phyloP scores from a whole-genome alignment of 106 monocot species.

The Dendrobium nobile region DNA sequence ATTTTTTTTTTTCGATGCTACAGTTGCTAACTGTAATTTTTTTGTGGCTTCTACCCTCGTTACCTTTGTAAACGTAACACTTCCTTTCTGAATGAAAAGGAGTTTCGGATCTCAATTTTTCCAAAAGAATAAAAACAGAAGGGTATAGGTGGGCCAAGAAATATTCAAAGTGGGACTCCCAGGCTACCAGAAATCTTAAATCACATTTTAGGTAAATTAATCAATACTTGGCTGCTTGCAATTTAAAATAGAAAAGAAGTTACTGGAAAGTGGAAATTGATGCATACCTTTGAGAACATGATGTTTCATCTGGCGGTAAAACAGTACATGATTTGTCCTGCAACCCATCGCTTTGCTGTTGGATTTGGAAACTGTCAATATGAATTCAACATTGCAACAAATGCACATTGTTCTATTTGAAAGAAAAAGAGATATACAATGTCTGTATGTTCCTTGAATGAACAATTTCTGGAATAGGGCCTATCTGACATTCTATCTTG shows the following conservation, averaged over 20 bases:
- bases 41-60: no score
- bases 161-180: not conserved
- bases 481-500: constrained; percentile 22
- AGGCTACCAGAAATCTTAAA: not conserved
- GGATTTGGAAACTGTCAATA: constrained; percentile 3
- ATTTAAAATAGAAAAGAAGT: not conserved
- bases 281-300: constrained; percentile 18
- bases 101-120: no score
- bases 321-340: constrained; percentile 9
- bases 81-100: no score
- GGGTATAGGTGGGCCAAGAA: not conserved
- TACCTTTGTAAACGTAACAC: no score
- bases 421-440: not conserved
- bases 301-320: constrained; percentile 21
- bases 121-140: not conserved
- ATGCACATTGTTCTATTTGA: not conserved
- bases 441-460: constrained; percentile 4
- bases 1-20: no score
- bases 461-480: not conserved
- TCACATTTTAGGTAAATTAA: not conserved
- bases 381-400: not conserved
- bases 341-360: constrained; percentile 25
- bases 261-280: not conserved
- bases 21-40: no score
- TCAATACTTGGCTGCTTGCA: constrained; percentile 5